These are phyloP conservation scores for Suillus weaverae DNA, from an alignment of 768 basidiomycete species.

Conservation along the genomic window DNA sequence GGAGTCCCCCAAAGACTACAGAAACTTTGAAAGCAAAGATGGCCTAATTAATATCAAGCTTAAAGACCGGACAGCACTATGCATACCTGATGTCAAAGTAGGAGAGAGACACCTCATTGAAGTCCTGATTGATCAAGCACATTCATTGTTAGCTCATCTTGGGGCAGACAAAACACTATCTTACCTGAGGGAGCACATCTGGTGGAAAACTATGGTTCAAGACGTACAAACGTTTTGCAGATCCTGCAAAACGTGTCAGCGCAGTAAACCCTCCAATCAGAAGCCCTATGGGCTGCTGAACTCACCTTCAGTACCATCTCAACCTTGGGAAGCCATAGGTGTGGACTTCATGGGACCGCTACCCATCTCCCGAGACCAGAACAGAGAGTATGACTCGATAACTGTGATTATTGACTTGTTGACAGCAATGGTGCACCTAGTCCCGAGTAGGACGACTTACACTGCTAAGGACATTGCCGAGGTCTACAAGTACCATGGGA, in stretches of 20 bases:
- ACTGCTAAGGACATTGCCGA: slow-evolving; percentile 30
- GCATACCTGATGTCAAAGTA: slow-evolving; percentile 23
- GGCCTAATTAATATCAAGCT: slow-evolving; percentile 21
- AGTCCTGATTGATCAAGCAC: slow-evolving; percentile 37
- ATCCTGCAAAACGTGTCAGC: neutral
- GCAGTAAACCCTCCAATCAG: too few relatives aligned
- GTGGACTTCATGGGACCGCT: slow-evolving; percentile 44
- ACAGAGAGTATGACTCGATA: too few relatives aligned
- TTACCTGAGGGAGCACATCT: slow-evolving; percentile 35
- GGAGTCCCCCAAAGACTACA: slow-evolving; percentile 18
- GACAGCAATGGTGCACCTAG: slow-evolving; percentile 25
- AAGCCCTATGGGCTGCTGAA: too few relatives aligned
- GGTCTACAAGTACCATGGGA: slow-evolving; percentile 32
- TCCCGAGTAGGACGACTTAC: slow-evolving; percentile 24
- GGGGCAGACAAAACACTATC: slow-evolving; percentile 34
- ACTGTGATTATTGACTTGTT: slow-evolving; percentile 12
- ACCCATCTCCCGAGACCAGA: too few relatives aligned
- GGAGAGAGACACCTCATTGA: slow-evolving; percentile 26
- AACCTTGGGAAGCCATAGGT: slow-evolving; percentile 38
- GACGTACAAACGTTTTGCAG: slow-evolving; percentile 31
- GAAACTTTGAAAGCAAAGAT: slow-evolving; percentile 26
- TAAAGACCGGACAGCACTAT: slow-evolving; percentile 11
- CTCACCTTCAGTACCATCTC: slow-evolving; percentile 7
- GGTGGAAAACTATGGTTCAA: slow-evolving; percentile 39
- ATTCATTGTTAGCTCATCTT: slow-evolving; percentile 40